Base-by-base conservation (phyloP, 225 moss, liverwort and hornwort species). In the Polytrichum commune region DNA sequence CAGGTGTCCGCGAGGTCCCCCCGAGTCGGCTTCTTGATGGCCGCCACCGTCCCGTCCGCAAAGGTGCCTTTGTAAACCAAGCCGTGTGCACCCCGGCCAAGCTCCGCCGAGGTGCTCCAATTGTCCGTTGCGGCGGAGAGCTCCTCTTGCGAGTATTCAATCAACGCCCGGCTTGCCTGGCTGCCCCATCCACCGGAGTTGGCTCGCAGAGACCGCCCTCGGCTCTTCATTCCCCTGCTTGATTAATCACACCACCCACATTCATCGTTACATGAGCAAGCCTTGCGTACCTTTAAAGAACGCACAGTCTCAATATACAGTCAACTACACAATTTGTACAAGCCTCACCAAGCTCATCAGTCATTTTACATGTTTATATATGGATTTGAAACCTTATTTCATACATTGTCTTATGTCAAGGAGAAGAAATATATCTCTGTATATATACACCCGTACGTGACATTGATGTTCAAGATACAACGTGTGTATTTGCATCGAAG, bases 21-120 rank as follows among this genome's bases (percentile, higher is more conserved):
- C 72, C 75, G 79, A 24, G 83, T 86, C 46, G 90, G 88, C 75
- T 86, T 86, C 73, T 93, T 93, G 62, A 93, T 88, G 4, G 92
- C 92, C 10, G 83, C 88, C 27, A 84, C 61, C 5, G 78, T 90
- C 29, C 90, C 90, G 57, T 90, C 86, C 65, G 80, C 75, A 32
- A 93, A 75, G 1, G 74, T 80, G 19, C 90, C 92, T 72, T 93
- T 93, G 76, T 86, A 93, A 10, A 93, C 92, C 13, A 82, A 74
- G 5, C 92, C 92, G 24, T 93, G 86, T 5, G 88, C 86, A 54
- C 90, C 88, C 74, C 83, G 81, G 35, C 92, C 92, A 6, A 93
- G 86, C 28, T 85, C 88, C 9, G 84, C 86, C 2, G 79, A 78
- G 8, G 60, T 29, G 27, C 73, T 81, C 81, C 81, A 81, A 55